Evolutionary conservation across 2,329 filamentous ascomycete species (phyloP).

Genomic region (Periconia sp.): DNA sequence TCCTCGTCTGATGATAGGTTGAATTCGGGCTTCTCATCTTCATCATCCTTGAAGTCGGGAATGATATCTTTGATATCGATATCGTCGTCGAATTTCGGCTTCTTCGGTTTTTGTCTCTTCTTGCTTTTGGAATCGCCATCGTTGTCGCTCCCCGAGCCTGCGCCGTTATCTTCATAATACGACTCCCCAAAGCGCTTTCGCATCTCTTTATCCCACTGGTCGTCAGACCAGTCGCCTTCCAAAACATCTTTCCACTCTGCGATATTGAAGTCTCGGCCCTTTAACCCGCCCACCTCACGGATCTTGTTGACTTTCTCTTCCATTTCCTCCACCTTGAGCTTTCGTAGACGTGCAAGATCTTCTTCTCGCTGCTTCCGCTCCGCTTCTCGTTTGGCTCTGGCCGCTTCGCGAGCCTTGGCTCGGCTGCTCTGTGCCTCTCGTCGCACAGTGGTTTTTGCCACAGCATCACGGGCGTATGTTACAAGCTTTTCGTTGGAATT

Average conservation of each 20-base stretch:
- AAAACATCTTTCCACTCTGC: slow-evolving; percentile 85
- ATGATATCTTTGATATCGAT: slow-evolving; percentile 94
- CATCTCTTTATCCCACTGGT: slow-evolving; percentile 91
- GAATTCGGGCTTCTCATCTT: slow-evolving; percentile 72
- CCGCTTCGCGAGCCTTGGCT: slow-evolving; percentile 75
- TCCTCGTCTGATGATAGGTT: slow-evolving; percentile 59
- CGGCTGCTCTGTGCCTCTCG: slow-evolving; percentile 78
- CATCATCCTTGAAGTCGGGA: slow-evolving; percentile 77
- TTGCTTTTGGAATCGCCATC: no score
- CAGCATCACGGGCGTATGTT: slow-evolving; percentile 85
- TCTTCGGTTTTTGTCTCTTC: slow-evolving; percentile 68
- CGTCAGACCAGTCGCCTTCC: slow-evolving; percentile 85
- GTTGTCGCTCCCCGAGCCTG: slow-evolving; percentile 31
- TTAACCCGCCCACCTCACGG: slow-evolving; percentile 82
- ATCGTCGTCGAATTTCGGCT: slow-evolving; percentile 93
- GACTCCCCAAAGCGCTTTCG: slow-evolving; percentile 81
- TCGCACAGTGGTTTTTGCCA: slow-evolving; percentile 79
- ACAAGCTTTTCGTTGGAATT: slow-evolving; percentile 85
- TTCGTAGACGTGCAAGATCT: slow-evolving; percentile 80
- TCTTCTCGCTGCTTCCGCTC: slow-evolving; percentile 75
- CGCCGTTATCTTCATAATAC: slow-evolving; percentile 78
- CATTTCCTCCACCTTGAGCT: slow-evolving; percentile 87
- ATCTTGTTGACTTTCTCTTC: slow-evolving; percentile 86
- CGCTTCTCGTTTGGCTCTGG: slow-evolving; percentile 74
- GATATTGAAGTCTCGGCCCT: slow-evolving; percentile 66